Evolutionary conservation across 2,329 filamentous ascomycete genomes (phyloP).

Genomic region (Didymella segeticola): DNA sequence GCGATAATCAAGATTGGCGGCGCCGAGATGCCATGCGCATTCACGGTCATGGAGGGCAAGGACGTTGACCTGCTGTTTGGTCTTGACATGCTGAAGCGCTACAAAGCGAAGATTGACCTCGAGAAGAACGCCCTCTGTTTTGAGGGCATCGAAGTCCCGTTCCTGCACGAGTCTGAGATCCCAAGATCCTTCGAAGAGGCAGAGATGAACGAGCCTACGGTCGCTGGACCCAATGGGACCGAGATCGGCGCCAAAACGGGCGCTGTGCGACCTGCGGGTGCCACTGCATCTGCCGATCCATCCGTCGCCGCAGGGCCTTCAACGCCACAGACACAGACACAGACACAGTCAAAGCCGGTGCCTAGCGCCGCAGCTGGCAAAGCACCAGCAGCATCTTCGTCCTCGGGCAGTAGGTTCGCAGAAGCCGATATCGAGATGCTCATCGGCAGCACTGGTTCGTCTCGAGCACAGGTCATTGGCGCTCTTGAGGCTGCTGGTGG

Average conservation of each 20-base stretch:
- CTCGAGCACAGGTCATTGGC: slow-evolving; percentile 75
- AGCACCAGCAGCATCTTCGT: slow-evolving; percentile 22
- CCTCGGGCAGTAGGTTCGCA: slow-evolving; percentile 50
- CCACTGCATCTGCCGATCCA: slow-evolving; percentile 41
- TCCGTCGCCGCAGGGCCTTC: slow-evolving; percentile 23
- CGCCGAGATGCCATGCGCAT: slow-evolving; percentile 88
- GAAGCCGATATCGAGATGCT: slow-evolving; percentile 78
- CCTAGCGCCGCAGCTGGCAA: slow-evolving; percentile 24
- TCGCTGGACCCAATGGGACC: slow-evolving; percentile 86
- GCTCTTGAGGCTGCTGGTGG: slow-evolving; percentile 84
- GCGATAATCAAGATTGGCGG: slow-evolving; percentile 93
- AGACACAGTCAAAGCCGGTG: slow-evolving; percentile 6
- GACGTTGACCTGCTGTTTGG: slow-evolving; percentile 91
- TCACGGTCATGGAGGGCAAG: slow-evolving; percentile 99
- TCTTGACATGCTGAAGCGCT: slow-evolving; percentile 94
- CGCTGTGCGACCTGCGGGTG: slow-evolving; percentile 66
- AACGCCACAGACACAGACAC: slow-evolving; percentile 11
- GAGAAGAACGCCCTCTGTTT: slow-evolving; percentile 85
- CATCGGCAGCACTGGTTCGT: slow-evolving; percentile 74
- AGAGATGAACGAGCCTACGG: slow-evolving; percentile 78
- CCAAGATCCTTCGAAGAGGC: slow-evolving; percentile 80
- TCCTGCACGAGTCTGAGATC: slow-evolving; percentile 91
- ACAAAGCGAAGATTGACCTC: slow-evolving; percentile 92
- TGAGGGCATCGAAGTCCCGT: slow-evolving; percentile 84
- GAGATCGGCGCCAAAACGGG: slow-evolving; percentile 85